Conservation (phyloP, 139 green algal genomes). For the Chlamydomonas urium region DNA sequence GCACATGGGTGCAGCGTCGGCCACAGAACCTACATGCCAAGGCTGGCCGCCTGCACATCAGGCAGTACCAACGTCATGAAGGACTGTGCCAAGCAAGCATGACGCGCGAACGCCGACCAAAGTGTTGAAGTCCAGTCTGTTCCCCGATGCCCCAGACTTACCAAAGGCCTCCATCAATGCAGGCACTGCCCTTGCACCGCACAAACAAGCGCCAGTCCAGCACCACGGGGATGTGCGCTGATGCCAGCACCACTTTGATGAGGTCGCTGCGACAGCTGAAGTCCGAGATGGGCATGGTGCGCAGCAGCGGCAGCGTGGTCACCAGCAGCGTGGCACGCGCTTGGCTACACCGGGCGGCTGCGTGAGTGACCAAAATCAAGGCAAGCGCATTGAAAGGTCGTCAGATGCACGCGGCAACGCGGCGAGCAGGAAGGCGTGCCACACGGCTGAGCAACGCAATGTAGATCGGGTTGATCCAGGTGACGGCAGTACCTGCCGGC, state of each 20-base stretch:
- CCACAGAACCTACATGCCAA: neutral
- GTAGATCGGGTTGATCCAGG: too few relatives aligned
- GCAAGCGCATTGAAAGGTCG: too few relatives aligned
- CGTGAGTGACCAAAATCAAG: too few relatives aligned
- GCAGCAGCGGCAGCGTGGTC: conserved; percentile 11
- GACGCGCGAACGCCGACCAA: too few relatives aligned
- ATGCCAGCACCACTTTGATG: conserved; percentile 1
- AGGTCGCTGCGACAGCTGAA: conserved; percentile 1
- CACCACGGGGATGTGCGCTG: conserved; percentile 5
- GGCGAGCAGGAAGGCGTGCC: too few relatives aligned
- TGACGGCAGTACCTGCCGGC: too few relatives aligned
- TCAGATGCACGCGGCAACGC: too few relatives aligned
- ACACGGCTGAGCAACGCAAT: too few relatives aligned
- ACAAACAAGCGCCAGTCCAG: conserved; percentile 12
- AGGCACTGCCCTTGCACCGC: conserved; percentile 1
- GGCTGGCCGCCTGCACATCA: too few relatives aligned
- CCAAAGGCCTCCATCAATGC: conserved; percentile 13
- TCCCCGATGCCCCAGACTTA: neutral
- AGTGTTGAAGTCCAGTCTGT: too few relatives aligned
- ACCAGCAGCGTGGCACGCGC: conserved; percentile 5
- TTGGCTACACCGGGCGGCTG: neutral
- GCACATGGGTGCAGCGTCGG: neutral
- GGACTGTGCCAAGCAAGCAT: too few relatives aligned
- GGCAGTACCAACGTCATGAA: too few relatives aligned
- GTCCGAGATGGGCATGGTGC: conserved; percentile 1